Base-by-base conservation (phyloP, 179 eudicot species). In the Corrigiola litoralis region DNA sequence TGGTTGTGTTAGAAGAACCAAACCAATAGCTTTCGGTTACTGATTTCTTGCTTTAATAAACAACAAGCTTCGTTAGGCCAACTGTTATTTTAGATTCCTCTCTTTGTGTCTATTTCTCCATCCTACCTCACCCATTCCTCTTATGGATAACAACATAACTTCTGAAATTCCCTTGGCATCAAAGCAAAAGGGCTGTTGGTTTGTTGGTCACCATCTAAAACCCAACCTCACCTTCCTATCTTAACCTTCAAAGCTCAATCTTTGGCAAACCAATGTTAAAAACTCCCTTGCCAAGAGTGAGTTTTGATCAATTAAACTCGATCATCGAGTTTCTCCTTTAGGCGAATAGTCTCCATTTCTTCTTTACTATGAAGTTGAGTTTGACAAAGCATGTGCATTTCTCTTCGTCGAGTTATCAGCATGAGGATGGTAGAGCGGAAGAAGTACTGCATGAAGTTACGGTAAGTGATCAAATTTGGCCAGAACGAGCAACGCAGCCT, bases 121-220 rank as follows among this genome's bases (percentile, higher is more conserved):
- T 40, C 33, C n/a, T 10, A 65, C 41, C 53, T 72, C 65, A 72
- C 70, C 68, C 68, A 63, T 74, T 74, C 78, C 65, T 58, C 57
- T 32, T 47, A 25, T 56, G 48, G 42, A n/a, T 46, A 47, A 42
- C 46, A 50, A 21, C 59, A 69, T 40, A 33, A 69, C 61, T 63
- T 54, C 74, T 2, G 58, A 36, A 27, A 61, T 65, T 80, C 77
- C 47, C 97, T 86, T 88, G 45, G 70, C 59, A 79, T 61, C 73
- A 70, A 91, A 86, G 96, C 85, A 88, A 86, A 73, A 36, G 6
- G 34, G 29, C 77, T 63, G 94, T 85, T 86, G 71, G 94, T 77
- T 88, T 86, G 62, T 85, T 85, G 94, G 96, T 87, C 94, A 78
- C 90, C 90, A 84, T 86, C 94, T 76, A 61, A 72, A 70, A 69